Percentiles rank a stretch among this genome's conserved stretches.
phyloP scores from a whole-genome alignment of 202 grass and related monocot species.

The Zoysia matrella region DNA sequence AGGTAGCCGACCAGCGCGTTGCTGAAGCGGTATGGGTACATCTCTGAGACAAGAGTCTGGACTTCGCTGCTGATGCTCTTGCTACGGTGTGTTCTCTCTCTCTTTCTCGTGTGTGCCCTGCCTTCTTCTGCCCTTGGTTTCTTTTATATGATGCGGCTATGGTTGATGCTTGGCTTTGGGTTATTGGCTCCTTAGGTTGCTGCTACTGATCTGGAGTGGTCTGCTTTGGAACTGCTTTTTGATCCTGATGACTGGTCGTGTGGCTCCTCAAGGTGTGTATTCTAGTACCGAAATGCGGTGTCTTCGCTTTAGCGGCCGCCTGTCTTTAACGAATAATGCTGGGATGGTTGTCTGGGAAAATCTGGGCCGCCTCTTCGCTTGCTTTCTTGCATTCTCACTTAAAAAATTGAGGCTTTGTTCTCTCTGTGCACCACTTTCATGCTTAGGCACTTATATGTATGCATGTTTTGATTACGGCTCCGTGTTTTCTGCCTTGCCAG shows the following conservation, averaged over 20 bases:
- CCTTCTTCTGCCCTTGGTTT: constrained; percentile 39
- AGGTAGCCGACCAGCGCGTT: constrained; percentile 88
- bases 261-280: constrained; percentile 50
- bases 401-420: constrained; percentile 31
- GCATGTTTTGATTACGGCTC: constrained; percentile 9
- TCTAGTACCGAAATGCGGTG: constrained; percentile 34
- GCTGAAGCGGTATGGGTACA: constrained; percentile 87
- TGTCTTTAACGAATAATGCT: constrained; percentile 65
- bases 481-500: constrained; percentile 1
- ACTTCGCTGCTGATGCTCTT: constrained; percentile 10
- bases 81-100: neutral
- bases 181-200: constrained; percentile 28
- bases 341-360: constrained; percentile 55
- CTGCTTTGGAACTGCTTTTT: constrained; percentile 28
- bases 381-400: constrained; percentile 17
- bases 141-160: constrained; percentile 33
- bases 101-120: constrained; percentile 27
- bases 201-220: constrained; percentile 44
- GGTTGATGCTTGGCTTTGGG: constrained; percentile 39
- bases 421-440: neutral
- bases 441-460: too few relatives aligned
- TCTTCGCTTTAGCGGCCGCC: constrained; percentile 55
- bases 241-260: constrained; percentile 56
- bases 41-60: constrained; percentile 5
- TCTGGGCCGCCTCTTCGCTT: constrained; percentile 38